A percentile compares a stretch with the other conserved stretches of the same genome.
phyloP scores from a whole-genome alignment of 106 monocot genomes.

The Dioscorea alata region DNA sequence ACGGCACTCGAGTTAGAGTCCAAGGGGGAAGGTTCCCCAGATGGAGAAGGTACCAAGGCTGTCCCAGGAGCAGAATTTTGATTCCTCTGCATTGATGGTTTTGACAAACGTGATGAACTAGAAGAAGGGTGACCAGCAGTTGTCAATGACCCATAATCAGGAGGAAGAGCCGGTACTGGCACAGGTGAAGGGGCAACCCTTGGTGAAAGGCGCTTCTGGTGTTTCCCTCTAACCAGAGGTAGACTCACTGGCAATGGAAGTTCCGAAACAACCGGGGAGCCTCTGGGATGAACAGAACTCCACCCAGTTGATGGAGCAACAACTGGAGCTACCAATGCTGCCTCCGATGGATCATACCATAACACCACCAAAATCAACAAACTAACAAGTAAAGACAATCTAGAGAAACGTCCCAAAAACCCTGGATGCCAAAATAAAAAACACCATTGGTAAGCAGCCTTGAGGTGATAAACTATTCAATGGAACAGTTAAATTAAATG shows the following conservation, averaged over 20 bases:
- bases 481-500: too few species aligned
- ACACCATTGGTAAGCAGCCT: too few species aligned
- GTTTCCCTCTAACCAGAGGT: slow-evolving; percentile 15
- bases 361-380: slow-evolving; percentile 22
- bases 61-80: slow-evolving; percentile 16
- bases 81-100: slow-evolving; percentile 13
- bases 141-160: slow-evolving; percentile 18
- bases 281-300: background rate
- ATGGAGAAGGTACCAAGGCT: slow-evolving; percentile 26
- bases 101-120: slow-evolving; percentile 16
- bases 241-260: slow-evolving; percentile 7
- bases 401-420: slow-evolving; percentile 2
- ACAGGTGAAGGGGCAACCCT: background rate
- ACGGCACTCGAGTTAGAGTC: slow-evolving; percentile 40
- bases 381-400: slow-evolving; percentile 22
- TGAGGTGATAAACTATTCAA: too few species aligned
- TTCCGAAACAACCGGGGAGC: slow-evolving; percentile 3
- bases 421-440: slow-evolving; percentile 21
- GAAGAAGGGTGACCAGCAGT: slow-evolving; percentile 14
- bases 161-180: slow-evolving; percentile 3
- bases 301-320: slow-evolving; percentile 24
- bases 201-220: slow-evolving; percentile 10
- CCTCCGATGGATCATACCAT: slow-evolving; percentile 7
- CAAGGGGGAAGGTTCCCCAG: slow-evolving; percentile 14
- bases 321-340: slow-evolving; percentile 12